Percentiles rank a stretch among this genome's conserved stretches.
phyloP scores from a whole-genome alignment of 208 protist species.

The Leishmania martiniquensis region DNA sequence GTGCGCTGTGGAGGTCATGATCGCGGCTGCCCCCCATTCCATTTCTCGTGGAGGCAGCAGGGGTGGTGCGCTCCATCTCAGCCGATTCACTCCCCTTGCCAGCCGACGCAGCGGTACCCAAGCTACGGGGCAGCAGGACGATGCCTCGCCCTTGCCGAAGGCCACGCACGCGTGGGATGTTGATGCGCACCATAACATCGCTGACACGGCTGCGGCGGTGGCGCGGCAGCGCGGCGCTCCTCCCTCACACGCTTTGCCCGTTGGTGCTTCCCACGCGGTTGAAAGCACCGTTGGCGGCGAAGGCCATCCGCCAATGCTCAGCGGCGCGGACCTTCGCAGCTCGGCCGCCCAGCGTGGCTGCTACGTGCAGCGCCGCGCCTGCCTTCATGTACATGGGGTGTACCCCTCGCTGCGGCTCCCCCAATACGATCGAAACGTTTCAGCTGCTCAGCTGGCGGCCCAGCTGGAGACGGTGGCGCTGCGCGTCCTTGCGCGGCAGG shows the following conservation, averaged over 20 bases:
- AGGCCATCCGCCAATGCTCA: neutral
- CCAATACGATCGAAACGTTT: constrained; percentile 50
- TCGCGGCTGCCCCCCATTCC: neutral
- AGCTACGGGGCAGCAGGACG: neutral
- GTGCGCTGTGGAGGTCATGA: neutral
- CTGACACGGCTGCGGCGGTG: neutral
- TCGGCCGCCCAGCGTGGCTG: constrained; percentile 1
- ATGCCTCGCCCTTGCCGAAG: neutral
- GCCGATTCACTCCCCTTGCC: neutral
- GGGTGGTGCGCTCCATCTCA: neutral
- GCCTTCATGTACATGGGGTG: constrained; percentile 80
- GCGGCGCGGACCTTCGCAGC: neutral
- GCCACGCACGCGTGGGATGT: neutral
- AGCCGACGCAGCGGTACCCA: neutral
- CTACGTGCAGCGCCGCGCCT: constrained; percentile 45
- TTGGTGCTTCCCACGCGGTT: neutral
- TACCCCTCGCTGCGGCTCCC: constrained; percentile 82
- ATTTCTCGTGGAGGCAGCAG: neutral
- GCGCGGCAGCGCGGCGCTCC: neutral
- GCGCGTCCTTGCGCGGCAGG: constrained; percentile 24
- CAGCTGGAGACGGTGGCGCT: constrained; percentile 73
- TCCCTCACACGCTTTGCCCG: neutral
- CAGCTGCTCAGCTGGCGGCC: constrained; percentile 70
- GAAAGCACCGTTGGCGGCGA: neutral
- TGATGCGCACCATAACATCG: neutral